Percentiles rank a stretch among this genome's conserved stretches.
Evolutionary conservation across 106 monocot genomes (phyloP).

Genomic region (Dendrobium chrysotoxum): DNA sequence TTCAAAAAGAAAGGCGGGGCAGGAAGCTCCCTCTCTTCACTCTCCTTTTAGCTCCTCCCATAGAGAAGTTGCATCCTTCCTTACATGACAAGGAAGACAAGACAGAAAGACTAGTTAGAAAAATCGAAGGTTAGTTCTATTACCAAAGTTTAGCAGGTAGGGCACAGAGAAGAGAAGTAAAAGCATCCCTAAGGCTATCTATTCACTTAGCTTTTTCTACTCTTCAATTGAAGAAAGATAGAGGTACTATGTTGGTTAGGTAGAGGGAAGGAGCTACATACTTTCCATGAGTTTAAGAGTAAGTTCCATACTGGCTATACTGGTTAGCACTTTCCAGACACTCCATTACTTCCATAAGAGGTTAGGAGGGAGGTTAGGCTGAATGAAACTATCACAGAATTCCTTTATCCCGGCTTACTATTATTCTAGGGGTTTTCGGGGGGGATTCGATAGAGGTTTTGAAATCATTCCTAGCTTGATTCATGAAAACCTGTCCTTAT

Average conservation of each 20-base stretch:
- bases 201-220: constrained; percentile 4
- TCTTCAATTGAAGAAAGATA: constrained; percentile 1
- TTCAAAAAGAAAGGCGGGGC: not conserved
- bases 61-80: not conserved
- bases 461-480: not conserved
- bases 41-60: constrained; percentile 6
- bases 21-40: not conserved
- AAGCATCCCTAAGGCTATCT: not conserved
- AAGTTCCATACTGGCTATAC: not conserved
- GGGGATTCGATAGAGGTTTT: not conserved
- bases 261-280: constrained; percentile 6
- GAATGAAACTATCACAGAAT: constrained; percentile 5
- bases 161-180: not conserved
- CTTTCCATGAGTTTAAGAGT: constrained; percentile 2
- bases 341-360: not conserved
- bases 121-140: constrained; percentile 4
- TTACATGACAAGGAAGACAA: constrained; percentile 5
- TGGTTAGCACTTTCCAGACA: not conserved
- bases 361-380: constrained; percentile 1
- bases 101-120: not conserved
- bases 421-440: not conserved
- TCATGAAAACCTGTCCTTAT: not conserved
- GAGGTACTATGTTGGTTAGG: constrained; percentile 6
- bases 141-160: constrained; percentile 6
- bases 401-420: not conserved